These are phyloP conservation scores for Talaromyces funiculosus DNA, from an alignment of 2,329 filamentous ascomycete species.

Conservation along the genomic window DNA sequence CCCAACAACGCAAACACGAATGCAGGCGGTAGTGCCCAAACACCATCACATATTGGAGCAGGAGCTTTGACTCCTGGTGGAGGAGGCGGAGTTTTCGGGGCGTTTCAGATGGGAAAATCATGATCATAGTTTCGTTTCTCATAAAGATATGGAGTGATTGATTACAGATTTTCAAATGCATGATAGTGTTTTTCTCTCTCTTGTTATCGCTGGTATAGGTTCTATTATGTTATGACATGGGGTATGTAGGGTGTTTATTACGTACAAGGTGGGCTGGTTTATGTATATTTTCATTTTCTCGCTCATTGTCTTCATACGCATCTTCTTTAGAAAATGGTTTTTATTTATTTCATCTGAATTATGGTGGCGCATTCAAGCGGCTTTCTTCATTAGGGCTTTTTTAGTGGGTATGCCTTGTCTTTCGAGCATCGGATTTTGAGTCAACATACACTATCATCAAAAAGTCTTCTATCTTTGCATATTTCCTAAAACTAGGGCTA, in stretches of 20 bases:
- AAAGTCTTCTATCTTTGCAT: background rate
- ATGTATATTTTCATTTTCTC: background rate
- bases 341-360: background rate
- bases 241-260: constrained; percentile 4
- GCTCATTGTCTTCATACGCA: background rate
- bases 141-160: constrained; percentile 2
- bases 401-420: background rate
- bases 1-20: constrained; percentile 55
- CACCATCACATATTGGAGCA: constrained; percentile 46
- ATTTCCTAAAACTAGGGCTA: background rate
- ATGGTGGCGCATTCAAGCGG: background rate
- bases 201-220: constrained; percentile 1
- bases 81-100: constrained; percentile 14
- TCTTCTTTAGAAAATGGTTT: background rate
- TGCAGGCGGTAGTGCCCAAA: constrained; percentile 41
- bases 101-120: constrained; percentile 16
- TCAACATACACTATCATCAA: background rate
- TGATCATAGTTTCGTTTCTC: constrained; percentile 4
- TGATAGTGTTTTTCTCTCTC: background rate
- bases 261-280: background rate
- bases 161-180: constrained; percentile 5
- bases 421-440: background rate
- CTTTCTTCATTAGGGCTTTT: background rate
- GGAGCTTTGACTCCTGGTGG: constrained; percentile 72
- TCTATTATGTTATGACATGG: background rate